Conservation (phyloP, 192 early-diverging fungal species). For the Cetraspora pellucida region DNA sequence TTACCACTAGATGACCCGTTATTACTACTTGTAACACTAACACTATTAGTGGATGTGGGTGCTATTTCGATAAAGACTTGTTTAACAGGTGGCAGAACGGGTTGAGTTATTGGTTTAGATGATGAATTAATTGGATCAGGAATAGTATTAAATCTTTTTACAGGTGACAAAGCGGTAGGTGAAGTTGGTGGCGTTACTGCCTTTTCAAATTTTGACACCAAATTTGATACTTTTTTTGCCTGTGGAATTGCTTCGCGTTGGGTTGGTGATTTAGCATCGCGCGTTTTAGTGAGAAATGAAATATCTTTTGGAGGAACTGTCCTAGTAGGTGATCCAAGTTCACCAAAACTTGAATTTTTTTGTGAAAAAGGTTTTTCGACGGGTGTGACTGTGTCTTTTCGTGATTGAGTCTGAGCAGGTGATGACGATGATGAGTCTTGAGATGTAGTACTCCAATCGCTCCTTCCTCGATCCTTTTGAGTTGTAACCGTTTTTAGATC, state of each 20-base stretch:
- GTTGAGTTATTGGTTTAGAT: background rate
- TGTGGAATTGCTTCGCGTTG: background rate
- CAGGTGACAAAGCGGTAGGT: background rate
- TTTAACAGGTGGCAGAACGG: background rate
- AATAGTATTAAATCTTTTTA: background rate
- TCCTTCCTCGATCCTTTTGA: too few species aligned
- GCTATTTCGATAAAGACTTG: background rate
- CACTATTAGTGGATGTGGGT: too few species aligned
- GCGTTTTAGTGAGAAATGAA: background rate
- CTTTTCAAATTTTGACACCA: constrained; percentile 22
- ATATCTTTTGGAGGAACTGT: background rate
- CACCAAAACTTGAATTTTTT: background rate
- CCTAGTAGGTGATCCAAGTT: background rate
- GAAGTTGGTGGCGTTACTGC: constrained; percentile 1
- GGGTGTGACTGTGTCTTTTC: too few species aligned
- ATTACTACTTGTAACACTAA: too few species aligned
- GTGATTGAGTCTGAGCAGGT: too few species aligned
- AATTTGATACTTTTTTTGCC: constrained; percentile 9
- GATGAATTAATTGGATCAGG: background rate
- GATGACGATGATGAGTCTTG: too few species aligned
- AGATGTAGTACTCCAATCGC: too few species aligned
- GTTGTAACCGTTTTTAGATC: too few species aligned
- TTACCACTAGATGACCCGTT: too few species aligned
- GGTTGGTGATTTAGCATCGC: background rate
- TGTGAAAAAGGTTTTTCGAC: too few species aligned